Conservation (phyloP, 2,329 filamentous ascomycete genomes). For the Oidium heveae region DNA sequence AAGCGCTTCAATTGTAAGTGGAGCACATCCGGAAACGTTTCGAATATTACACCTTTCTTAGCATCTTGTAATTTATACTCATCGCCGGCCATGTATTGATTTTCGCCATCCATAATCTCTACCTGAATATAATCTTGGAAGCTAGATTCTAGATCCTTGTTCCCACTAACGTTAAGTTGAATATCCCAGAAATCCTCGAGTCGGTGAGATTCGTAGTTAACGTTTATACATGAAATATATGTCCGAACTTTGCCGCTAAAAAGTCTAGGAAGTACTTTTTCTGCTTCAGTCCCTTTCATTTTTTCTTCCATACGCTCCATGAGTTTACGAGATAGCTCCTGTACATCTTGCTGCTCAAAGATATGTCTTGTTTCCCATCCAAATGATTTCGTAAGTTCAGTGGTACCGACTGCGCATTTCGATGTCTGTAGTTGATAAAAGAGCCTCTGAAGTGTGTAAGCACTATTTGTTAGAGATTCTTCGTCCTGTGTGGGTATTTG, state of each 20-base stretch:
- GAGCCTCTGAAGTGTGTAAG: slow-evolving; percentile 75
- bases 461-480: slow-evolving; percentile 59
- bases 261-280: slow-evolving; percentile 69
- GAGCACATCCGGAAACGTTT: slow-evolving; percentile 77
- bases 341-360: slow-evolving; percentile 96
- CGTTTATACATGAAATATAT: slow-evolving; percentile 95
- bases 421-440: slow-evolving; percentile 91
- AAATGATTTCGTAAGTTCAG: slow-evolving; percentile 85
- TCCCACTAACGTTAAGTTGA: slow-evolving; percentile 85
- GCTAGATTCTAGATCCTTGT: slow-evolving; percentile 78
- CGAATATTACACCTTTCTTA: slow-evolving; percentile 93
- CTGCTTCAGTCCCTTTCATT: slow-evolving; percentile 89
- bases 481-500: slow-evolving; percentile 84
- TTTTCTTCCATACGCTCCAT: slow-evolving; percentile 95
- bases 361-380: slow-evolving; percentile 96
- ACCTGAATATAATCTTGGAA: slow-evolving; percentile 93
- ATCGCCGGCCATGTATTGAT: slow-evolving; percentile 87
- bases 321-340: slow-evolving; percentile 83
- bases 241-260: slow-evolving; percentile 98
- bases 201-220: slow-evolving; percentile 86
- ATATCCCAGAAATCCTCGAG: slow-evolving; percentile 98
- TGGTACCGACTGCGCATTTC: slow-evolving; percentile 60
- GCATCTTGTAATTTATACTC: slow-evolving; percentile 85
- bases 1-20: slow-evolving; percentile 93
- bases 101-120: slow-evolving; percentile 91